Percentiles rank a stretch among this genome's conserved stretches.
These are phyloP conservation scores for Solidago caesia DNA, from an alignment of 129 eudicot genomes.

Conservation along the genomic window DNA sequence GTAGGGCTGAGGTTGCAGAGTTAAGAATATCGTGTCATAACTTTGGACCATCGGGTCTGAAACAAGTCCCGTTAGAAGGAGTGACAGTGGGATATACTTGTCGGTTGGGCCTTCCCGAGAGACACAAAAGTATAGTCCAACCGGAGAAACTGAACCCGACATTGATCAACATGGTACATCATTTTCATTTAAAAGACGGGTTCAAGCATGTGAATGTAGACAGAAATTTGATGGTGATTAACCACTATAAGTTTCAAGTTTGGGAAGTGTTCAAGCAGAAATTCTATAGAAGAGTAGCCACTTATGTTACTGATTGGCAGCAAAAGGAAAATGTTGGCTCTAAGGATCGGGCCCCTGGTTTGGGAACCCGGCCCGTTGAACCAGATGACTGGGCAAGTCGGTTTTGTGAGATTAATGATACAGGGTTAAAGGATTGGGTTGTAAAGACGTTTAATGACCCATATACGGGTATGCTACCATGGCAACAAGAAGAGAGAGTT, in stretches of 20 bases:
- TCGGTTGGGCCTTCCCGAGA: conserved; percentile 51
- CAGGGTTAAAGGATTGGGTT: conserved; percentile 50
- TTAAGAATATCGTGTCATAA: conserved; percentile 53
- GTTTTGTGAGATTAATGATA: conserved; percentile 66
- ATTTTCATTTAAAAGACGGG: conserved; percentile 55
- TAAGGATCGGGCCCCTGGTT: conserved; percentile 75
- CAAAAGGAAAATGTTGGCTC: conserved; percentile 57
- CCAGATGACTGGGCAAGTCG: conserved; percentile 68
- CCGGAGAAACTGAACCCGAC: conserved; percentile 58
- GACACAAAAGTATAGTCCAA: conserved; percentile 78
- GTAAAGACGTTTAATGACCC: conserved; percentile 44
- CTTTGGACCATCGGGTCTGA: conserved; percentile 81
- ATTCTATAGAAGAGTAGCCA: conserved; percentile 70
- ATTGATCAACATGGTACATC: conserved; percentile 76
- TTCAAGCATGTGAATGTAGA: conserved; percentile 38
- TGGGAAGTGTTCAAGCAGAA: conserved; percentile 84
- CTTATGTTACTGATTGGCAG: conserved; percentile 85
- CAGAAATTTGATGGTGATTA: conserved; percentile 50
- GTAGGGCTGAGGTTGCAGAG: conserved; percentile 42
- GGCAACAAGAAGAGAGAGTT: conserved; percentile 45
- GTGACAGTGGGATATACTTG: conserved; percentile 75
- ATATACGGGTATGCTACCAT: conserved; percentile 48
- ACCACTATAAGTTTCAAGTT: conserved; percentile 91
- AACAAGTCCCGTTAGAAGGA: conserved; percentile 43
- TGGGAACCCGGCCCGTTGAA: conserved; percentile 65